These are phyloP conservation scores for Didymella pomorum DNA, from an alignment of 2,329 filamentous ascomycete genomes.

Conservation along the genomic window DNA sequence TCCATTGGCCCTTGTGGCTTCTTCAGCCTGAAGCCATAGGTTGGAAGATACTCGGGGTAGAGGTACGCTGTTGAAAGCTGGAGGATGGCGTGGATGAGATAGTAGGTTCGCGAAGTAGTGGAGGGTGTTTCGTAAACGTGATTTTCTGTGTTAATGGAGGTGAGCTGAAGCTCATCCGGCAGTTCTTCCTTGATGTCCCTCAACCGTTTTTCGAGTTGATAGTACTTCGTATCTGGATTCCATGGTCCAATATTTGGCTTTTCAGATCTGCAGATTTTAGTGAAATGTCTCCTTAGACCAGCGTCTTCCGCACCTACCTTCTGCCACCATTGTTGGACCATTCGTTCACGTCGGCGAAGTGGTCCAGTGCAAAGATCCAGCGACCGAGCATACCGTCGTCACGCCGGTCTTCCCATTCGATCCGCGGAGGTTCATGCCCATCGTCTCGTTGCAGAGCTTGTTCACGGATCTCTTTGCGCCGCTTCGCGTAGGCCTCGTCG, in stretches of 20 bases:
- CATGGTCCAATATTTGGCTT: conserved; percentile 64
- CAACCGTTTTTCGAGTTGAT: conserved; percentile 61
- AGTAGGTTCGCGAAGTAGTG: conserved; percentile 69
- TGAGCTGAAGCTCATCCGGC: conserved; percentile 66
- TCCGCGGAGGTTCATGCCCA: conserved; percentile 12
- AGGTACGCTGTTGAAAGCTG: conserved; percentile 72
- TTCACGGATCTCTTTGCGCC: conserved; percentile 22
- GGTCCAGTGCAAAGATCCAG: conserved; percentile 62
- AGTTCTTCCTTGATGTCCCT: conserved; percentile 63
- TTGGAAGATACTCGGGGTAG: conserved; percentile 70
- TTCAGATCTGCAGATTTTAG: conserved; percentile 33
- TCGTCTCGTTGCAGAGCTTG: conserved; percentile 5
- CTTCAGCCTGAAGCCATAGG: conserved; percentile 66
- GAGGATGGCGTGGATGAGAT: conserved; percentile 71
- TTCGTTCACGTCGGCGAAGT: conserved; percentile 63
- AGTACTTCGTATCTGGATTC: conserved; percentile 65
- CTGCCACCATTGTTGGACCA: conserved; percentile 68
- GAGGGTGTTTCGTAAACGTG: conserved; percentile 64
- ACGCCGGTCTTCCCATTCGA: conserved; percentile 59
- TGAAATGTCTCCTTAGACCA: neutral
- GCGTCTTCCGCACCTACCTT: conserved; percentile 51
- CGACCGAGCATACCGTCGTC: conserved; percentile 59
- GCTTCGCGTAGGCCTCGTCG: conserved; percentile 24
- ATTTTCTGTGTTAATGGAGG: conserved; percentile 68
- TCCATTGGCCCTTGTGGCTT: conserved; percentile 67